phyloP scores from a whole-genome alignment of 768 basidiomycete species.

The Naganishia kalamii region DNA sequence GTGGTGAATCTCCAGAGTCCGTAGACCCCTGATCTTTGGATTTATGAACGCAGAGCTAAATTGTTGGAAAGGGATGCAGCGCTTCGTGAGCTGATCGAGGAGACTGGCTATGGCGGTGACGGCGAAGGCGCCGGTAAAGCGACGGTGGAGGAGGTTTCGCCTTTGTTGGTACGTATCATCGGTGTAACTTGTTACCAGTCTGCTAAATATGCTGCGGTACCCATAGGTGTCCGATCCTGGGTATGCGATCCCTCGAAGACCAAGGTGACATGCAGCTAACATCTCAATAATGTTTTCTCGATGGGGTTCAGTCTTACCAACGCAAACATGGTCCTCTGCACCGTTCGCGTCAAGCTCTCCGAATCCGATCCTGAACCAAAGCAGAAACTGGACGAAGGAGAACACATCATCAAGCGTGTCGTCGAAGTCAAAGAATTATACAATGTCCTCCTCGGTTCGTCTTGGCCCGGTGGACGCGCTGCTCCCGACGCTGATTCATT shows the following conservation, averaged over 20 bases:
- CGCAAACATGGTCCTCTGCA: conserved; percentile 83
- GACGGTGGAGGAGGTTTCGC: conserved; percentile 48
- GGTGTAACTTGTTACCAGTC: background rate
- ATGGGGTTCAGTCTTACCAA: conserved; percentile 73
- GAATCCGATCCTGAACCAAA: conserved; percentile 53
- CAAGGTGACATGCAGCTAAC: background rate
- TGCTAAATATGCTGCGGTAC: background rate
- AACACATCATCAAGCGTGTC: conserved; percentile 68
- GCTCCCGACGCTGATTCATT: background rate
- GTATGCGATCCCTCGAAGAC: background rate
- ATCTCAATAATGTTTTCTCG: background rate
- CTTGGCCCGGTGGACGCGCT: background rate
- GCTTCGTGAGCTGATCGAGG: conserved; percentile 82
- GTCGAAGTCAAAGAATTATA: conserved; percentile 64
- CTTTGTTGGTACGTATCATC: conserved; percentile 32
- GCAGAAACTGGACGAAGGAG: conserved; percentile 76
- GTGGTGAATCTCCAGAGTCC: conserved; percentile 70
- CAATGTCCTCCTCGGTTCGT: conserved; percentile 61
- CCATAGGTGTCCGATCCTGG: conserved; percentile 23
- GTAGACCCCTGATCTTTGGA: background rate
- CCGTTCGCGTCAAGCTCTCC: conserved; percentile 60
- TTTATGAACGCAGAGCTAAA: background rate
- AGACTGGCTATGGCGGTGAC: conserved; percentile 64
- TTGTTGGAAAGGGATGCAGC: conserved; percentile 52
- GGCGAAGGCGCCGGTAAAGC: conserved; percentile 47